These are phyloP conservation scores for Antitrichia curtipendula DNA, from an alignment of 225 moss, liverwort and hornwort genomes.

Conservation along the genomic window DNA sequence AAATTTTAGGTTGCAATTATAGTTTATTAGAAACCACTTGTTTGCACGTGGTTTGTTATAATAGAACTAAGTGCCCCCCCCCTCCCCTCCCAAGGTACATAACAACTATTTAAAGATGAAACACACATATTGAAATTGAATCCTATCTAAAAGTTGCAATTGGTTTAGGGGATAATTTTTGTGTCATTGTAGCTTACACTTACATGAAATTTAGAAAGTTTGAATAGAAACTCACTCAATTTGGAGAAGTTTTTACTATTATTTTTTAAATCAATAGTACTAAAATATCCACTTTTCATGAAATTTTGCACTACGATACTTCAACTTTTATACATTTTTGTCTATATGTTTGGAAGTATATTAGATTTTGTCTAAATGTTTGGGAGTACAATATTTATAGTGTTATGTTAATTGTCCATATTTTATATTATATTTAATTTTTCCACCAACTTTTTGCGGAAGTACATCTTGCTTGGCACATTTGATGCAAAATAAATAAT, in stretches of 20 bases:
- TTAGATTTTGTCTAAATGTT: neutral
- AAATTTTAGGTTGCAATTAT: no score
- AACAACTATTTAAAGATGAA: no score
- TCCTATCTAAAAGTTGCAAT: no score
- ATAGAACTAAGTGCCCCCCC: no score
- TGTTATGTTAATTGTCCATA: neutral
- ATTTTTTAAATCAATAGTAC: neutral
- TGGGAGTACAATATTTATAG: neutral
- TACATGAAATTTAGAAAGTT: no score
- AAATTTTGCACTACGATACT: neutral
- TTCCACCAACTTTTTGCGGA: neutral
- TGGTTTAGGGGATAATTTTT: no score
- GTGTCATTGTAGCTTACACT: no score
- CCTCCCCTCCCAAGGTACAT: no score
- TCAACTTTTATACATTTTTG: neutral
- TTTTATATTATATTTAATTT: neutral
- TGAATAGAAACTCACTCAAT: no score
- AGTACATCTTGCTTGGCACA: neutral
- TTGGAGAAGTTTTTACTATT: fast-evolving
- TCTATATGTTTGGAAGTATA: neutral
- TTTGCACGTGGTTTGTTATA: no score
- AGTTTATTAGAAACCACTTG: no score
- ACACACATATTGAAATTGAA: no score
- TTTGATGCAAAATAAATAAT: neutral
- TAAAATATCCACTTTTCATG: neutral